Evolutionary conservation across 73 alveolate genomes (phyloP).

Genomic region (Blepharisma stoltei): DNA sequence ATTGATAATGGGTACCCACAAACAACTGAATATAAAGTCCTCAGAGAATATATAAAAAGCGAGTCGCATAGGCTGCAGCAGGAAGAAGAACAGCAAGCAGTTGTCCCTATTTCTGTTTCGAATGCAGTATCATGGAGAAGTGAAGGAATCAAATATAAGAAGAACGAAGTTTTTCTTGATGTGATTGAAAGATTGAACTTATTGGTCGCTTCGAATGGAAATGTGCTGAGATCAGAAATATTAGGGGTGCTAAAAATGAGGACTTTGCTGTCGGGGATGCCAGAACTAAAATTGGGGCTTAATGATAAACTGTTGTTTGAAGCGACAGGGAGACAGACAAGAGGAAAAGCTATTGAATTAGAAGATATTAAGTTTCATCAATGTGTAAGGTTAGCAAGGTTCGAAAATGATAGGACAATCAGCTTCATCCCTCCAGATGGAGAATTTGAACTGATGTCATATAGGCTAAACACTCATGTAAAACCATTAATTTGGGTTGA

Average conservation of each 20-base stretch:
- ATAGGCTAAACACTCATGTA: constrained; percentile 84
- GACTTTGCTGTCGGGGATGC: constrained; percentile 85
- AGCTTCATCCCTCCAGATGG: constrained; percentile 99
- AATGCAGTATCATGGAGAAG: constrained; percentile 77
- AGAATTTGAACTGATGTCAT: constrained; percentile 91
- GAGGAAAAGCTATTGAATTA: constrained; percentile 80
- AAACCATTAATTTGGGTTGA: constrained; percentile 90
- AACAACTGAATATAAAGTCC: constrained; percentile 86
- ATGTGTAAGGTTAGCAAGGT: constrained; percentile 72
- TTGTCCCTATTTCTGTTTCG: constrained; percentile 74
- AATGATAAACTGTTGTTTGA: constrained; percentile 95
- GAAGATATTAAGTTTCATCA: constrained; percentile 95
- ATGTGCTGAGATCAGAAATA: constrained; percentile 84
- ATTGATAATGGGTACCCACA: constrained; percentile 99
- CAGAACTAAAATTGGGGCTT: constrained; percentile 91
- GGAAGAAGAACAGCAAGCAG: constrained; percentile 53
- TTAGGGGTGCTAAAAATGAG: constrained; percentile 82
- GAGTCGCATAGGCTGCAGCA: constrained; percentile 77
- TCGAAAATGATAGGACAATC: constrained; percentile 95
- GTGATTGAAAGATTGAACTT: constrained; percentile 82
- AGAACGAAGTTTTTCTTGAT: constrained; percentile 79
- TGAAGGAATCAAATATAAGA: constrained; percentile 92
- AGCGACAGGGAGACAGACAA: constrained; percentile 67
- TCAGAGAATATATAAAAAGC: constrained; percentile 93
- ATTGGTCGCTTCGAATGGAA: constrained; percentile 70